Evolutionary conservation across 1,284 basidiomycete species (phyloP), one percentile per base, ranked within the genome.

Genomic region (Cutaneotrichosporon sp.): DNA sequence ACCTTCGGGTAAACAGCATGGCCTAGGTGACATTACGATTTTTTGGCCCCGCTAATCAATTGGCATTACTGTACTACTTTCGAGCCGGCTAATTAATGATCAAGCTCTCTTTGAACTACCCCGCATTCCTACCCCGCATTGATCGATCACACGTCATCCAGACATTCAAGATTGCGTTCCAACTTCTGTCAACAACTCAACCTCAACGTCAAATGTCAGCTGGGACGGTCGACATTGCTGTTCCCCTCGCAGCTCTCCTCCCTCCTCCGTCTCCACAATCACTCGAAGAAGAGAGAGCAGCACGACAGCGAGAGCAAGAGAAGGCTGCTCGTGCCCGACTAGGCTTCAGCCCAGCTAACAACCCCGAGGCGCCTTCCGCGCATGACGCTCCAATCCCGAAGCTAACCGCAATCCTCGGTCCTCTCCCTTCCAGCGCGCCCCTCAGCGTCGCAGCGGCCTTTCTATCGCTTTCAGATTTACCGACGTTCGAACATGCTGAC

Each of bases 391-490:
- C 14, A 3, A 12, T 41, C 5, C 38, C 38, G 22, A 19, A 11
- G 38, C 51, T 14, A n/a, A 59, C 59, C 17, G 60, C 61, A 7
- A 50, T 72, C 12, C 46, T 67, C 16, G 70, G 70, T 29, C 61
- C 63, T 0, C 53, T 68, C 3, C 70, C 70, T 3, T 57, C 68
- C 2, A 66, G 61, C 10, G 51, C 62, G 5, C 64, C 68, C 5
- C 27, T 72, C 1, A 66, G 67, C 51, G 52, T 66, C 16, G 62
- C 66, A 0, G 51, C 64, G n/a, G 51, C 58, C 34, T 64, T 61
- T 35, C 50, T 68, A 20, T 35, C 35, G 3, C 35, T 58, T 3
- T 38, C 58, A 11, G 60, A 62, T 22, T 32, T 63, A 19, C 57
- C 59, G 10, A 51, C 59, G n/a, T 65, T 59, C 26, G 45, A 29